These are phyloP conservation scores for Pythium folliculosum DNA, from an alignment of 352 stramenopile genomes.

Conservation along the genomic window DNA sequence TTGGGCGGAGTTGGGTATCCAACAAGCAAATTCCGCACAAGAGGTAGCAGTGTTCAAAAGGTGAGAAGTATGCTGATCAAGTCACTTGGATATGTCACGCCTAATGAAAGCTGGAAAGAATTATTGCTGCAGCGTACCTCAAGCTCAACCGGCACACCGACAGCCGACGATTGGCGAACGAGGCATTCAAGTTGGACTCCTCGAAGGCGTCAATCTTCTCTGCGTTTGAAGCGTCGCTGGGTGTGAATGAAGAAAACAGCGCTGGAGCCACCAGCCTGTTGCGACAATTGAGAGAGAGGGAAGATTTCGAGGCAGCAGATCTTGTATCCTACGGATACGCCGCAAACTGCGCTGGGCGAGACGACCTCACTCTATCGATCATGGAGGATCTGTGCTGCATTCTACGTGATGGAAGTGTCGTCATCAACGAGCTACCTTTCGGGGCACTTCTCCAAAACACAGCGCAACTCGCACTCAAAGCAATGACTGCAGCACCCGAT, in stretches of 20 bases:
- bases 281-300: constrained; percentile 38
- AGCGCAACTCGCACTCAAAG: constrained; percentile 56
- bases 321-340: constrained; percentile 55
- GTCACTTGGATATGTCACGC: neutral
- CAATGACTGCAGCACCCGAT: constrained; percentile 10
- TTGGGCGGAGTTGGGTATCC: constrained; percentile 27
- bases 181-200: constrained; percentile 47
- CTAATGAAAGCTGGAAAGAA: neutral
- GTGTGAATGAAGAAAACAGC: constrained; percentile 16
- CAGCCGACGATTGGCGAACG: constrained; percentile 44
- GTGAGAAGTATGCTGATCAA: constrained; percentile 27
- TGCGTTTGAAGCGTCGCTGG: constrained; percentile 51
- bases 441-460: constrained; percentile 65
- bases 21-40: constrained; percentile 29
- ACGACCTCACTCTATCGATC: constrained; percentile 47
- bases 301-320: constrained; percentile 71
- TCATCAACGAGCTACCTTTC: constrained; percentile 27
- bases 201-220: constrained; percentile 65
- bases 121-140: constrained; percentile 28
- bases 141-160: constrained; percentile 36
- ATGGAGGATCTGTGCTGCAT: constrained; percentile 55
- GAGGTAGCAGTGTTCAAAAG: constrained; percentile 54
- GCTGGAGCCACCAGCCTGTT: constrained; percentile 29
- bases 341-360: constrained; percentile 33
- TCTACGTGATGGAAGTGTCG: neutral